These are phyloP conservation scores for Cercospora sp. DNA, from an alignment of 2,329 filamentous ascomycete species.

Conservation along the genomic window DNA sequence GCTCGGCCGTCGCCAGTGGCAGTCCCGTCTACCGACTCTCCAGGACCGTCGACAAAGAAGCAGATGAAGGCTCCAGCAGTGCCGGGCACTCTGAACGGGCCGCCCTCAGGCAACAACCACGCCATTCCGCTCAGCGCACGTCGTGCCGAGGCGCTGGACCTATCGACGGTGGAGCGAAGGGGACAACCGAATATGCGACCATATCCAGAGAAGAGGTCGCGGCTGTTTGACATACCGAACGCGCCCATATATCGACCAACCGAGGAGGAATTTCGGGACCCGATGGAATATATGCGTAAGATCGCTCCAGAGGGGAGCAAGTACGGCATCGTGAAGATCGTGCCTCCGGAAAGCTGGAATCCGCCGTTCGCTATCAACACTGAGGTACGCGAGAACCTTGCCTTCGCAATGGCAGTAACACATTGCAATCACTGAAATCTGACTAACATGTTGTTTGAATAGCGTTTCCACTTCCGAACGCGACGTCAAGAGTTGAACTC, in stretches of 20 bases:
- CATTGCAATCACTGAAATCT: background rate
- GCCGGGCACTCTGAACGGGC: slow-evolving; percentile 38
- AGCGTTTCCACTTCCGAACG: slow-evolving; percentile 97
- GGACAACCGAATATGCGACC: slow-evolving; percentile 73
- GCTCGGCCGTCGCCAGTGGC: slow-evolving; percentile 23
- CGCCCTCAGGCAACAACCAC: slow-evolving; percentile 43
- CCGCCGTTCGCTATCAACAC: slow-evolving; percentile 95
- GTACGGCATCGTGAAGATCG: slow-evolving; percentile 92
- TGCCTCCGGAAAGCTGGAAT: slow-evolving; percentile 91
- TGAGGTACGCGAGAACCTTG: slow-evolving; percentile 64
- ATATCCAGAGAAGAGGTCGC: slow-evolving; percentile 52
- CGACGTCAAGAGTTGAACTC: slow-evolving; percentile 96
- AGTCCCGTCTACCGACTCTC: slow-evolving; percentile 17
- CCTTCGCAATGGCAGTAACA: background rate
- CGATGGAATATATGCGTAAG: slow-evolving; percentile 88
- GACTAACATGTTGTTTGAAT: slow-evolving; percentile 34
- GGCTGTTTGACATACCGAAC: slow-evolving; percentile 82
- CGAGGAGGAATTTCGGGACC: slow-evolving; percentile 91
- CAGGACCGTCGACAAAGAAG: slow-evolving; percentile 24
- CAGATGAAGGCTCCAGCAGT: slow-evolving; percentile 26
- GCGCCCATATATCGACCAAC: slow-evolving; percentile 89
- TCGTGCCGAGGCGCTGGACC: slow-evolving; percentile 69
- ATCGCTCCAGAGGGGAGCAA: slow-evolving; percentile 82
- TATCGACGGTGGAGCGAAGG: slow-evolving; percentile 87
- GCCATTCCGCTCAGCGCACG: slow-evolving; percentile 63